Conservation (phyloP, 306 rosid species). For the Citrullus amarus region DNA sequence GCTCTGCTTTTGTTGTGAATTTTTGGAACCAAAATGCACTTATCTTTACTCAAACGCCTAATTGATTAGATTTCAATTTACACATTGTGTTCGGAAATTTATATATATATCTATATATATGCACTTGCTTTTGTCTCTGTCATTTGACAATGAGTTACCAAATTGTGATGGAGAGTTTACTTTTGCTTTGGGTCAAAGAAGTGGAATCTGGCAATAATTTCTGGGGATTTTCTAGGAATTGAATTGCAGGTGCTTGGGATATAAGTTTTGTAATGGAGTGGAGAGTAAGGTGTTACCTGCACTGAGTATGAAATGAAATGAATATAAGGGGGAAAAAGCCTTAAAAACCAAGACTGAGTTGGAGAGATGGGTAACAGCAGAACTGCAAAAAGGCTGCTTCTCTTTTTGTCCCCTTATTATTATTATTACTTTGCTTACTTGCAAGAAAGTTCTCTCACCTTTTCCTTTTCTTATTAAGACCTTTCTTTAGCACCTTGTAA, state of each 20-base stretch:
- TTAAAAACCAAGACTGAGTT: conserved; percentile 51
- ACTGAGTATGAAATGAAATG: conserved; percentile 13
- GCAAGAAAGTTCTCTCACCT: background rate
- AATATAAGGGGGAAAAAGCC: conserved; percentile 15
- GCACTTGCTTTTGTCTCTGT: background rate
- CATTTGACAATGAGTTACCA: background rate
- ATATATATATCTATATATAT: too few species aligned
- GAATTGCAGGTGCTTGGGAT: conserved; percentile 39
- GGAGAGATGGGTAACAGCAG: conserved; percentile 43
- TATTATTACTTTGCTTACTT: conserved; percentile 13
- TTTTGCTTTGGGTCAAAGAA: conserved; percentile 15
- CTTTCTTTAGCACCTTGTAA: background rate
- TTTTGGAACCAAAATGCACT: background rate
- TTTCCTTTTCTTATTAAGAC: background rate
- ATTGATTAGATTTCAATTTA: conserved; percentile 8
- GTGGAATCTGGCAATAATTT: conserved; percentile 20
- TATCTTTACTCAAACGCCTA: conserved; percentile 43
- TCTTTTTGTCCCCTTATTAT: conserved; percentile 27
- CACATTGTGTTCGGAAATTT: background rate
- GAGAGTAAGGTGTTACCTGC: conserved; percentile 50
- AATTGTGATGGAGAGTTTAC: conserved; percentile 11
- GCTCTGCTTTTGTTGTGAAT: conserved; percentile 3
- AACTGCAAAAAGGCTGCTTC: conserved; percentile 11
- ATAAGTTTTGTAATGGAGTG: conserved; percentile 45
- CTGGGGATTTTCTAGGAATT: conserved; percentile 19